Evolutionary conservation across 306 rosid species (phyloP), one percentile per base, ranked within the genome.

Genomic region (Parietaria judaica): DNA sequence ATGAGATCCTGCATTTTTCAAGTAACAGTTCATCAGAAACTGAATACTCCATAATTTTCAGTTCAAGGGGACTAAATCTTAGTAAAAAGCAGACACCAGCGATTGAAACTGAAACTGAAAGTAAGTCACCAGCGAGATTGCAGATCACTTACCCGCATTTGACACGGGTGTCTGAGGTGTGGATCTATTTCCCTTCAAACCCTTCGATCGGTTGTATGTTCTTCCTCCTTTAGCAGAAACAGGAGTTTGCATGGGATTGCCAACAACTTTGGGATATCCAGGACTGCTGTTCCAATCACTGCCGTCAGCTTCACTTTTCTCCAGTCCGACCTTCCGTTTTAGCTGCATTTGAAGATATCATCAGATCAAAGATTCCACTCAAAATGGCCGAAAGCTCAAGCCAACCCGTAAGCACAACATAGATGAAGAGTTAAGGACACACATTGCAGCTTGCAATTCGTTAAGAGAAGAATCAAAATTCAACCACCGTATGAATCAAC

Each of bases 161-260:
- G 96, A 81, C 56, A 67, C 79, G 47, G 97, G 95, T 61, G 97
- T 94, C 58, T 72, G 89, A 70, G 97, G 89, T 51, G 81, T 87
- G 56, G 89, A 81, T 74, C 70, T 78, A 49, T 72, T 77, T 45
- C 79, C 95, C 74, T 78, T 88, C 53, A 88, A 56, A 78, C 65
- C 81, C 83, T 86, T 86, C 60, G 95, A 65, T 69, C 77, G 80
- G 57, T 74, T 86, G 74, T 74, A 74, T 36, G 78, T 46, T 75
- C 86, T 86, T 63, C 85, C 95, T 6, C 85, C 94, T 79, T 92
- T 94, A n/a, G 80, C 73, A 69, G 96, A 86, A 60, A 79, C 73
- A 13, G 97, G 97, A 56, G 99, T 88, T 65, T 81, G 88, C 38
- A 84, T 60, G 58, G 86, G 88, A 77, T 82, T 86, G 54, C 45